Percentiles rank a stretch among this genome's conserved stretches.
Evolutionary conservation across 306 rosid genomes (phyloP).

Genomic region (Rosa lucieae): DNA sequence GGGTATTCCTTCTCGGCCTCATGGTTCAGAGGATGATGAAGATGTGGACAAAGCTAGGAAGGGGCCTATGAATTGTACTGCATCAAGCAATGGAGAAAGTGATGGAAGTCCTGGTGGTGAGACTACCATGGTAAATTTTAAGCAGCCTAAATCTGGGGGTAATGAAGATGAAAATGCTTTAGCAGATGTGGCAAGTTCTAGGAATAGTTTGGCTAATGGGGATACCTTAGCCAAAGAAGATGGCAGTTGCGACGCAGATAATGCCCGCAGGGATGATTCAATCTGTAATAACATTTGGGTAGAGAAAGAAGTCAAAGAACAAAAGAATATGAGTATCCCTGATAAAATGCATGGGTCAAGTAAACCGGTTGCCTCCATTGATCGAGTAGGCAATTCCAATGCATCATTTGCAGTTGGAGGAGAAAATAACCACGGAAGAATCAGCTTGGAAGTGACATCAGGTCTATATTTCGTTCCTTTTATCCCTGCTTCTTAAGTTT

Average conservation of each 20-base stretch:
- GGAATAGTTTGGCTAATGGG: conserved; percentile 39
- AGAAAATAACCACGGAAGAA: conserved; percentile 51
- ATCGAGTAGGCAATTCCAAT: conserved; percentile 45
- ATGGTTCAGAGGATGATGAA: conserved; percentile 51
- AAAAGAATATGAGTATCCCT: conserved; percentile 42
- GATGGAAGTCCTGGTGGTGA: conserved; percentile 58
- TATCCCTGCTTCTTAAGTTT: conserved; percentile 8
- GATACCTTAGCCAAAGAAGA: conserved; percentile 41
- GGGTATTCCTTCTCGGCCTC: conserved; percentile 68
- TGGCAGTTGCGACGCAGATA: conserved; percentile 42
- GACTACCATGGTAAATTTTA: conserved; percentile 38
- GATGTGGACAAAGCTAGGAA: conserved; percentile 48
- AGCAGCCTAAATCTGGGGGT: conserved; percentile 48
- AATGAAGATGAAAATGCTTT: conserved; percentile 52
- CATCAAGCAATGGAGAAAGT: conserved; percentile 48
- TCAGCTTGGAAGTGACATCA: conserved; percentile 54
- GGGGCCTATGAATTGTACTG: conserved; percentile 36
- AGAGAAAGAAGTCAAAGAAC: conserved; percentile 41
- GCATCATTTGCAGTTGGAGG: conserved; percentile 41
- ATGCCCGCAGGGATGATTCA: conserved; percentile 43
- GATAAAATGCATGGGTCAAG: conserved; percentile 49
- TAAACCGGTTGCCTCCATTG: conserved; percentile 45
- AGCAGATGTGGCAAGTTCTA: conserved; percentile 45
- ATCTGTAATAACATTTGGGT: conserved; percentile 17
- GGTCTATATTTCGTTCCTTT: conserved; percentile 43